A percentile compares a stretch with the other conserved stretches of the same genome.
These are phyloP conservation scores for Sporothrix inflata DNA, from an alignment of 2,329 filamentous ascomycete species.

Conservation along the genomic window DNA sequence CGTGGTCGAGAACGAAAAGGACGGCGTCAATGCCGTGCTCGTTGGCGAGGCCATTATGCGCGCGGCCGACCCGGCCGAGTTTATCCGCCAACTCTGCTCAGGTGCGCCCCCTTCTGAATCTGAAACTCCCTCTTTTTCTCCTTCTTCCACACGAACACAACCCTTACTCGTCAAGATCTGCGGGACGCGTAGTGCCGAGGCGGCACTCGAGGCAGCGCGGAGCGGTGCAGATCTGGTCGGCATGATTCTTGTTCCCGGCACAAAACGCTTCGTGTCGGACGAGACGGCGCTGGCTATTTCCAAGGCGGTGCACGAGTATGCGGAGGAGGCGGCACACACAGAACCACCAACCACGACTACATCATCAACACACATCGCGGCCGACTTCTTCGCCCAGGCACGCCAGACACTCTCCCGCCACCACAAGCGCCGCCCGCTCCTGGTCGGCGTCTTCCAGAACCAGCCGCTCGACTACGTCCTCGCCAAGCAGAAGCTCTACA, in stretches of 20 bases:
- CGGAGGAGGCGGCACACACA: conserved; percentile 36
- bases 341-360: conserved; percentile 23
- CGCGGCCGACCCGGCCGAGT: conserved; percentile 76
- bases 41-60: conserved; percentile 97
- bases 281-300: conserved; percentile 83
- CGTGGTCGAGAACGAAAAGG: conserved; percentile 82
- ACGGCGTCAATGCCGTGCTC: conserved; percentile 89
- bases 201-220: conserved; percentile 77
- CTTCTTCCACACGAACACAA: conserved; percentile 40
- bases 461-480: conserved; percentile 84
- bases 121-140: conserved; percentile 25
- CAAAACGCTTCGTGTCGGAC: conserved; percentile 77
- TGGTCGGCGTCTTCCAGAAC: conserved; percentile 94
- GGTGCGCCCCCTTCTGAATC: conserved; percentile 42
- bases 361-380: conserved; percentile 40
- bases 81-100: conserved; percentile 83
- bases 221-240: conserved; percentile 90
- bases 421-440: conserved; percentile 63
- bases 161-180: conserved; percentile 88
- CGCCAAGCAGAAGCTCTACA: conserved; percentile 72
- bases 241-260: conserved; percentile 84
- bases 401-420: conserved; percentile 43
- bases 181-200: conserved; percentile 82
- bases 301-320: conserved; percentile 65
- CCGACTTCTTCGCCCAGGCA: conserved; percentile 67